Evolutionary conservation across 768 basidiomycete genomes (phyloP).

Genomic region (Termitomyces sp.): DNA sequence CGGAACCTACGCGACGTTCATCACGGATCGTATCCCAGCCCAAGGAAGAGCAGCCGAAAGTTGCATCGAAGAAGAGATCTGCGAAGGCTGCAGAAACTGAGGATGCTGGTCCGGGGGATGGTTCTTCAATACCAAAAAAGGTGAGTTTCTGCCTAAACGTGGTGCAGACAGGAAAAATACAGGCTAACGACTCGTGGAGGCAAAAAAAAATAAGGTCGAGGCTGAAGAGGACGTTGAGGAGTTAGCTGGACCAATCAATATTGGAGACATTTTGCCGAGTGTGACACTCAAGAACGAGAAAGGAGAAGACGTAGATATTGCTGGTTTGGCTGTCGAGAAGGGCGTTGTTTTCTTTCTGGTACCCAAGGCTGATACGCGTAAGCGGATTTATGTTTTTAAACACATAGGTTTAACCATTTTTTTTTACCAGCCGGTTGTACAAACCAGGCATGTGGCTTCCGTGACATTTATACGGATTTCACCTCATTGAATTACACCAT

Average conservation of each 20-base stretch:
- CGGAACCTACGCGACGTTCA: constrained; percentile 51
- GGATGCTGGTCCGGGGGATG: constrained; percentile 30
- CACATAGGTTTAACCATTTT: neutral
- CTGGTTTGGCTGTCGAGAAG: constrained; percentile 58
- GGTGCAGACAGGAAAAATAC: neutral
- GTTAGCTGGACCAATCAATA: constrained; percentile 38
- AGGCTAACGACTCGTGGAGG: constrained; percentile 19
- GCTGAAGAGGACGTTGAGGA: constrained; percentile 15
- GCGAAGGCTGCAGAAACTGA: constrained; percentile 33
- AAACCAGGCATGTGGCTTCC: constrained; percentile 88
- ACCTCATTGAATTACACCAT: constrained; percentile 64
- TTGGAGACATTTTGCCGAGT: constrained; percentile 75
- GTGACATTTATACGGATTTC: constrained; percentile 81
- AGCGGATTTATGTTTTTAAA: constrained; percentile 22
- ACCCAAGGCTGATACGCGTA: constrained; percentile 84
- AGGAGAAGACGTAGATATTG: constrained; percentile 71
- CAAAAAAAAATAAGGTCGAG: constrained; percentile 30
- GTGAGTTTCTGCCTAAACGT: constrained; percentile 19
- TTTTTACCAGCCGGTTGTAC: constrained; percentile 75
- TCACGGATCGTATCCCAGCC: constrained; percentile 51
- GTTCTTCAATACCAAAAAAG: constrained; percentile 38
- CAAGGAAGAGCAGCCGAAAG: constrained; percentile 29
- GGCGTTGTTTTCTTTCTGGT: constrained; percentile 83
- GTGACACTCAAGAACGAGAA: constrained; percentile 83
- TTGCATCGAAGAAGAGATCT: constrained; percentile 36